Evolutionary conservation across 2,329 filamentous ascomycete genomes (phyloP), one percentile per base, ranked within the genome.

Genomic region (Zymoseptoria passerinii): DNA sequence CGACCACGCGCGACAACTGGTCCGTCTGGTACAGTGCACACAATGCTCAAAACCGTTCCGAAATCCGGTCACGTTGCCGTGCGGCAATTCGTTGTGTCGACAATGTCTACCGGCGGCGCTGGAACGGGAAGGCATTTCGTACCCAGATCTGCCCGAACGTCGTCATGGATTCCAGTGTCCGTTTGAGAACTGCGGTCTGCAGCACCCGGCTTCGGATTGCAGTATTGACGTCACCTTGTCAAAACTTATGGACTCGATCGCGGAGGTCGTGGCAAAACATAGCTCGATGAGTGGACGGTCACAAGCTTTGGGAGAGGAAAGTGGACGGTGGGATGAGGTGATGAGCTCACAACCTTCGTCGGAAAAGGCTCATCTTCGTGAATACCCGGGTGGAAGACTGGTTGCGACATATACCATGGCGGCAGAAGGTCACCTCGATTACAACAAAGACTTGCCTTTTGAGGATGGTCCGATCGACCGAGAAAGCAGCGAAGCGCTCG

Each of bases 181-280:
- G 0, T 86, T 90, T 61, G 59, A 72, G 8, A 78, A 79, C 2
- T 95, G 90, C 66, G 74, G 73, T 13, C 80, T 80, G 60, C 87
- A 91, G 57, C 92, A 96, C 74, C 85, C 90, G 0, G 68, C 86
- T 18, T 87, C 81, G 3, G 91, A 95, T 67, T 95, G 89, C 73
- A 83, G 81, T 52, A 75, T 86, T 7, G 90, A 96, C 74, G 87
- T 95, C 44, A 84, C 86, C 1, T 73, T 95, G 60, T 83, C 82
- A 55, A 94, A 90, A 68, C 76, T 88, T n/a, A 77, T 88, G 65
- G 80, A 83, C 18, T 73, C 82, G 13, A 77, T 89, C 55, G 79
- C 79, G 54, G 71, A 77, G 16, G 80, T 82, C 55, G 74, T 90
- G 18, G 69, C 71, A 16, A 68, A 70, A 55, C 73, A 76, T 58